phyloP scores from a whole-genome alignment of 2,329 filamentous ascomycete species.

The Fusarium drepaniforme region DNA sequence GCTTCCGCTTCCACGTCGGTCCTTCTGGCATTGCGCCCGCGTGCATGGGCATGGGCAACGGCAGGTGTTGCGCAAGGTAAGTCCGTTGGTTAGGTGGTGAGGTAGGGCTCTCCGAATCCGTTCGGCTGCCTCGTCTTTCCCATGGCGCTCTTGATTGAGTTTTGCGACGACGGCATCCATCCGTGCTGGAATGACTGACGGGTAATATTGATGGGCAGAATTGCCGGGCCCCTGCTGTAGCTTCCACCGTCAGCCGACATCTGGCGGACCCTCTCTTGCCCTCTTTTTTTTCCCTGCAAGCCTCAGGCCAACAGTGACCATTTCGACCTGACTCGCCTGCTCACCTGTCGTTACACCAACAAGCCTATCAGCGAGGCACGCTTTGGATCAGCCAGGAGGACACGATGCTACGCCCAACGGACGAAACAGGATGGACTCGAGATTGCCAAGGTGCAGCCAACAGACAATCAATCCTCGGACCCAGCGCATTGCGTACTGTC shows the following conservation, averaged over 20 bases:
- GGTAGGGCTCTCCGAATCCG: conserved; percentile 13
- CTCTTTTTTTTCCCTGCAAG: neutral
- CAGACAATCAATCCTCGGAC: conserved; percentile 15
- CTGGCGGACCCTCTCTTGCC: conserved; percentile 16
- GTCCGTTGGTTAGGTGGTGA: neutral
- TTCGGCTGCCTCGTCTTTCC: conserved; percentile 12
- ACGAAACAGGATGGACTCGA: neutral
- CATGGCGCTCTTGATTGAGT: conserved; percentile 7
- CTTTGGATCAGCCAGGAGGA: neutral
- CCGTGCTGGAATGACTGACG: conserved; percentile 5
- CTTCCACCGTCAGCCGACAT: conserved; percentile 1
- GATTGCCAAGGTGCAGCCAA: neutral
- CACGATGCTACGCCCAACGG: conserved; percentile 17
- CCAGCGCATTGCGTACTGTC: neutral
- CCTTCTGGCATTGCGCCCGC: conserved; percentile 11
- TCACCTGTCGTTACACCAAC: conserved; percentile 25
- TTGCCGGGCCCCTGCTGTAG: neutral
- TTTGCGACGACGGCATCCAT: conserved; percentile 5
- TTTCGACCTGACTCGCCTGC: conserved; percentile 28
- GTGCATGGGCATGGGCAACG: neutral
- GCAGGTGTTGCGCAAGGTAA: neutral
- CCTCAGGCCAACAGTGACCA: conserved; percentile 27
- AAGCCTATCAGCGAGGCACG: conserved; percentile 2
- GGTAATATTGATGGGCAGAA: conserved; percentile 5
- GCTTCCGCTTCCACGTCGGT: conserved; percentile 27